Evolutionary conservation across 164 flowering plant genomes (phyloP).

Genomic region (Aristolochia californica): DNA sequence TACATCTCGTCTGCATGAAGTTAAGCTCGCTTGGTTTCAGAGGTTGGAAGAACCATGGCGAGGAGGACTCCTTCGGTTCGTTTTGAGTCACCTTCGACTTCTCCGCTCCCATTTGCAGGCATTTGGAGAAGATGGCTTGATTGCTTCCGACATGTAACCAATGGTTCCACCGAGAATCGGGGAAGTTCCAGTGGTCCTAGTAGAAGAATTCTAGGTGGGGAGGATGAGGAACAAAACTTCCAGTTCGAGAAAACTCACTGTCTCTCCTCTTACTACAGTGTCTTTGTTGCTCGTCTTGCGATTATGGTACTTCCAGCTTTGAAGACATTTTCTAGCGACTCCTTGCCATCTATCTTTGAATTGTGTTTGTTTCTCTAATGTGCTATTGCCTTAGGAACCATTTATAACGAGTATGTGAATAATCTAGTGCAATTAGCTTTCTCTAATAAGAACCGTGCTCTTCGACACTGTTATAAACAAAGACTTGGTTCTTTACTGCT

Average conservation of each 20-base stretch:
- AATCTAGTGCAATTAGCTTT: neutral
- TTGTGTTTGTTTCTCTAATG: neutral
- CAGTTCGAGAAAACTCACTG: constrained; percentile 47
- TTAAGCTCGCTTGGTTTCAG: neutral
- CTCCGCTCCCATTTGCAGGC: constrained; percentile 1
- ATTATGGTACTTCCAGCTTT: constrained; percentile 53
- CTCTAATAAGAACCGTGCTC: too few species aligned
- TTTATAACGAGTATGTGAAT: neutral
- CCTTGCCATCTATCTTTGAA: neutral
- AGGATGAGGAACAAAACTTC: constrained; percentile 46
- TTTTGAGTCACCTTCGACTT: constrained; percentile 22
- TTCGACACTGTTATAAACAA: too few species aligned
- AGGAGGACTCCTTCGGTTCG: constrained; percentile 13
- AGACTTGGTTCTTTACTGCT: too few species aligned
- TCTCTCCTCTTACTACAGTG: constrained; percentile 85
- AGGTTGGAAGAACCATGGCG: constrained; percentile 6
- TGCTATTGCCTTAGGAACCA: too few species aligned
- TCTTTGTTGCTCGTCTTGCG: constrained; percentile 87
- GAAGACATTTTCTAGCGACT: neutral
- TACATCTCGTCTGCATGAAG: neutral
- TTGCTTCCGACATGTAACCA: constrained; percentile 8
- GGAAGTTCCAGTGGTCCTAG: constrained; percentile 13
- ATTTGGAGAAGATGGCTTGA: constrained; percentile 15
- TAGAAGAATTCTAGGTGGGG: constrained; percentile 31
- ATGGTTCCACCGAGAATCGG: constrained; percentile 15